Percentiles rank a stretch among this genome's conserved stretches.
phyloP scores from a whole-genome alignment of 2,329 filamentous ascomycete genomes.

The Coccinonectria pachysandricola region DNA sequence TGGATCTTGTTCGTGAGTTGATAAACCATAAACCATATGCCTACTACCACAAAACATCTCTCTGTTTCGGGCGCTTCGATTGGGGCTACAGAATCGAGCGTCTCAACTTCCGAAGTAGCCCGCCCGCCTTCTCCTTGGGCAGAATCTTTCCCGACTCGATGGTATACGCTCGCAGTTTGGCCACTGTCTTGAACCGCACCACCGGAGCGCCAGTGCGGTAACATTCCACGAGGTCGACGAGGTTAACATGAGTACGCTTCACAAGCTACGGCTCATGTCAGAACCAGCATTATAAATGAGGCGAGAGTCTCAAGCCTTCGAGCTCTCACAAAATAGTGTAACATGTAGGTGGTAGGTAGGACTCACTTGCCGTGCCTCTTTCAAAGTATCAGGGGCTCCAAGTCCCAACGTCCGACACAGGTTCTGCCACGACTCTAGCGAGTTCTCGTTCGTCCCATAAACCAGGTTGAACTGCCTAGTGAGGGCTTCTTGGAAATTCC shows the following conservation, averaged over 20 bases:
- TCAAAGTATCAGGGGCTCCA: constrained; percentile 2
- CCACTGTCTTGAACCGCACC: constrained; percentile 2
- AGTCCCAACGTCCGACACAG: constrained; percentile 6
- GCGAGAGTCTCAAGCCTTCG: fast-evolving
- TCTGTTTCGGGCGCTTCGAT: too few relatives aligned
- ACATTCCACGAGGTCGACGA: constrained; percentile 6
- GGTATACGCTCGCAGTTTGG: constrained; percentile 4
- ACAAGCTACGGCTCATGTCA: constrained; percentile 2
- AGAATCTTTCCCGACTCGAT: constrained; percentile 1
- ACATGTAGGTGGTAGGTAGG: too few relatives aligned
- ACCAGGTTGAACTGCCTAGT: constrained; percentile 5
- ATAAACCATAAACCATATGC: too few relatives aligned
- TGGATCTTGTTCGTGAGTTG: constrained; percentile 1
- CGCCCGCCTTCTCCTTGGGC: constrained; percentile 3
- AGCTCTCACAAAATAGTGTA: neutral
- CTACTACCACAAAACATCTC: too few relatives aligned
- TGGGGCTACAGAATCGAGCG: constrained; percentile 4
- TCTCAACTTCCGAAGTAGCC: constrained; percentile 6
- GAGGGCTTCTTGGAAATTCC: constrained; percentile 3
- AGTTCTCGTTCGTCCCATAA: constrained; percentile 3
- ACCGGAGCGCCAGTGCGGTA: constrained; percentile 1
- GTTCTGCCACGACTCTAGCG: constrained; percentile 5
- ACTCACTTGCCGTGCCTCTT: constrained; percentile 5
- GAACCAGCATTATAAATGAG: neutral
- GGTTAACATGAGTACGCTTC: constrained; percentile 5